Percentiles rank a stretch among this genome's conserved stretches.
Evolutionary conservation across 805 yeast species (phyloP).

Genomic region (Saturnispora hagleri): DNA sequence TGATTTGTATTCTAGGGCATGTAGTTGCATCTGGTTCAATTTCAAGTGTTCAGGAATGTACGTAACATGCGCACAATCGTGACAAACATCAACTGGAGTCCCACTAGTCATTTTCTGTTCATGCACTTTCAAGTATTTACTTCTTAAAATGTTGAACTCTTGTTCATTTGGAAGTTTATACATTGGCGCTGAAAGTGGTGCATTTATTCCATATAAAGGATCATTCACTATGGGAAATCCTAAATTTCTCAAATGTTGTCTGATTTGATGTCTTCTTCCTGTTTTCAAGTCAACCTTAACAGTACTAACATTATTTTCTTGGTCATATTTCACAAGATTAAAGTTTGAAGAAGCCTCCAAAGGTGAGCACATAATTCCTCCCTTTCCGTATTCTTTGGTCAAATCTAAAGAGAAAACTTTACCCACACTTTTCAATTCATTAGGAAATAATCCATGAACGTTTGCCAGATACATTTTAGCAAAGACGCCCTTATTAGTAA

Average conservation of each 20-base stretch:
- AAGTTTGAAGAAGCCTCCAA: conserved; percentile 17
- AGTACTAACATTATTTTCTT: conserved; percentile 26
- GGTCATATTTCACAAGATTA: conserved; percentile 20
- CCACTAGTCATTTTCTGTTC: conserved; percentile 9
- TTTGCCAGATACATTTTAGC: conserved; percentile 37
- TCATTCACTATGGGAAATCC: conserved; percentile 29
- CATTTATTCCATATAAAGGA: conserved; percentile 21
- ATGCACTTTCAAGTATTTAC: conserved; percentile 12
- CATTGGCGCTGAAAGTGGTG: conserved; percentile 3
- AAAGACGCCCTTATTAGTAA: conserved; percentile 12
- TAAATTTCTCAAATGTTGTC: conserved; percentile 41
- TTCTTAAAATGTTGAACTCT: conserved; percentile 5
- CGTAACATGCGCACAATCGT: conserved; percentile 27
- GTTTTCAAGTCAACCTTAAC: conserved; percentile 37
- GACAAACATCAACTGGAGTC: conserved; percentile 18
- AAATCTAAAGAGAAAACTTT: conserved; percentile 25
- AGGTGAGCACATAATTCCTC: conserved; percentile 14
- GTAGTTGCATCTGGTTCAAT: conserved; percentile 32
- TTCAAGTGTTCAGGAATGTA: conserved; percentile 20
- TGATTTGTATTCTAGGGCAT: conserved; percentile 31
- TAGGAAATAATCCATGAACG: conserved; percentile 33
- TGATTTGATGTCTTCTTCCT: conserved; percentile 46
- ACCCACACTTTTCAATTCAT: conserved; percentile 17
- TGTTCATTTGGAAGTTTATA: background rate
- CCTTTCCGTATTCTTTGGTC: conserved; percentile 16